Base-by-base conservation (phyloP, 2,329 filamentous ascomycete genomes). In the Trichoderma brevicompactum region DNA sequence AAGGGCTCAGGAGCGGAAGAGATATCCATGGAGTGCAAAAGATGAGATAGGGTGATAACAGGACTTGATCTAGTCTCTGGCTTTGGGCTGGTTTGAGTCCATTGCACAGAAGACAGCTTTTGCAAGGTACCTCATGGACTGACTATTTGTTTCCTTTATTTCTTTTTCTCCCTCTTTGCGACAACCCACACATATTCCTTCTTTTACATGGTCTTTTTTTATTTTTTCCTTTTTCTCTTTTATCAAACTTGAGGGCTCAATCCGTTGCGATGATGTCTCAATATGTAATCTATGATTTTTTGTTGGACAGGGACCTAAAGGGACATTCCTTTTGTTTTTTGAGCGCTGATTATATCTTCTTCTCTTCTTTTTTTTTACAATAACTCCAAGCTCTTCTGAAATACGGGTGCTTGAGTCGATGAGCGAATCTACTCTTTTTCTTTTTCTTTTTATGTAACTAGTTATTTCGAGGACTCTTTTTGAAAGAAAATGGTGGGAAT, bases 51-150 rank as follows among this genome's bases (percentile, higher is more conserved):
- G 59, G 38, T 34, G 49, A 53, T 23, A 52, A 46, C 59, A 63
- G 59, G 49, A 54, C 49, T 63, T 63, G 59, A 54, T 54, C 59
- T 44, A 23, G 49, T 44, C 49, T 46, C 49, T 53, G 49, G 49
- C 17, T 46, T n/a, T 36, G 40, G 13, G 56, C 56, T 23, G 19
- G 44, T 36, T 36, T 36, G 49, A 53, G 40, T 10, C 49, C 13
- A 23, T 2, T n/a, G 17, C 13, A 12, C 12, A 23, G 49, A 38
- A 12, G 44, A 49, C 43, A 6, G 34, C 44, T 49, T 59, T 59
- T 49, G 43, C 56, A 40, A 53, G 32, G 40, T 38, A 38, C 36
- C 36, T 3, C 7, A 38, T 10, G 36, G 10, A 38, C 8, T 23
- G 52, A 41, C 17, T 19, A 23, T 40, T 54, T 36, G 17, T 41